Evolutionary conservation across 2,329 filamentous ascomycete genomes (phyloP), one percentile per base, ranked within the genome.

Genomic region (Colletotrichum sp.): DNA sequence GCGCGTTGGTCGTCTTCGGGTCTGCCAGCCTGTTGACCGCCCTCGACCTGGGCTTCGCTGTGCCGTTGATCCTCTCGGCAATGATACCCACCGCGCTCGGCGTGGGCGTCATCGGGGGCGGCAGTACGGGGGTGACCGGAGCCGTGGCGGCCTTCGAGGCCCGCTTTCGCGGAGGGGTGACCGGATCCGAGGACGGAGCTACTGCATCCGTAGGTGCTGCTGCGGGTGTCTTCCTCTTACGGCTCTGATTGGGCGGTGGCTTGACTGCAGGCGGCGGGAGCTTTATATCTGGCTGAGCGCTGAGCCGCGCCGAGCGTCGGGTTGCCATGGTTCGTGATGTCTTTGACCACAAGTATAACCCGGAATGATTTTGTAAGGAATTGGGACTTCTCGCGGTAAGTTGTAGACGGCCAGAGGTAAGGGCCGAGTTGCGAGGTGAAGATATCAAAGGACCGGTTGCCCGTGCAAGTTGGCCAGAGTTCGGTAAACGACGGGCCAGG

Each of bases 1-100:
- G 89, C 2, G 94, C 94, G 82, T 95, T 95, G 59, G 93, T 94
- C 16, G 87, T 85, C 78, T 90, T 90, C 0, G 93, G 92, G 78
- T 92, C 88, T 16, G 92, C 93, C 3, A 94, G 89, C 28, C 93
- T 90, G 68, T 87, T 84, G 44, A 90, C 84, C 3, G 84, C 84
- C 16, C 83, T 82, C 26, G 86, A 83, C 36, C 82, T 85, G 60
- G 87, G 86, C 59, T 81, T 82, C 34, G 79, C 82, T 24, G 80
- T 80, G 74, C 77, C 67, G 44, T 77, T 67, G 34, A 77, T 79
- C 55, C 81, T 76, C 59, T 85, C 82, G 49, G 83, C 82, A 12
- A 88, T 86, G 66, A 88, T 83, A 32, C 82, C 83, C 15, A 84
- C 85, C 59, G 84, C 86, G 76, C 83, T 85, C n/a, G 88, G 87